These are phyloP conservation scores for Viola pubescens DNA, from an alignment of 441 rosid species.

Conservation along the genomic window DNA sequence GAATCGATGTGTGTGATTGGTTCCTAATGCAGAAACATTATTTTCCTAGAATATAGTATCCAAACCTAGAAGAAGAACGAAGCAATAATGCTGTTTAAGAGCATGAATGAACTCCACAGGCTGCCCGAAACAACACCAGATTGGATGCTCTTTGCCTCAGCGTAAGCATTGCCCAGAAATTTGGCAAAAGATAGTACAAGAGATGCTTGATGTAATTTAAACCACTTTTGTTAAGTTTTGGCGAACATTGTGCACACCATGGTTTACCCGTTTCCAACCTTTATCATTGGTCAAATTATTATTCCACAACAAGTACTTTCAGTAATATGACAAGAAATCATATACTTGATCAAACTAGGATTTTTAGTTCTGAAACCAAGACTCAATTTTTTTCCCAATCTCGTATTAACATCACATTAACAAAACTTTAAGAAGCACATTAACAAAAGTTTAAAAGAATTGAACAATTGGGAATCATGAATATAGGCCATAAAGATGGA, in stretches of 20 bases:
- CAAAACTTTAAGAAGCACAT: neutral
- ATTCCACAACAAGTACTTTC: no score
- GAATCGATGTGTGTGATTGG: neutral
- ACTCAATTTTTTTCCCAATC: no score
- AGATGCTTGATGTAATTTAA: no score
- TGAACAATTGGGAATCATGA: neutral
- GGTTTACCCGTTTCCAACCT: neutral
- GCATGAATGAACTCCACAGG: slow-evolving; percentile 3
- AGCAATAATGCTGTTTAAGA: no score
- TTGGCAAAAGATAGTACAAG: no score
- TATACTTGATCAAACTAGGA: no score
- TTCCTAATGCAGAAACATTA: neutral
- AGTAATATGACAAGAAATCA: no score
- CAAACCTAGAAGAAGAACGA: neutral
- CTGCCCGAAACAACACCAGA: neutral
- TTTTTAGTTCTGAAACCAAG: no score
- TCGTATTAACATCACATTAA: neutral
- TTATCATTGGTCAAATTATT: neutral
- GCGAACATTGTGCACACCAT: no score
- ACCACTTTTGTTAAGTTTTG: no score
- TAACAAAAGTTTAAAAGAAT: neutral
- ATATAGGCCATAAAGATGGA: neutral
- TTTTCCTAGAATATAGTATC: neutral
- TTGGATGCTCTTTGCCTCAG: slow-evolving; percentile 6
- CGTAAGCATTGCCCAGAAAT: no score